Conservation (phyloP, 2,329 filamentous ascomycete species). For the Trichoderma sp. region DNA sequence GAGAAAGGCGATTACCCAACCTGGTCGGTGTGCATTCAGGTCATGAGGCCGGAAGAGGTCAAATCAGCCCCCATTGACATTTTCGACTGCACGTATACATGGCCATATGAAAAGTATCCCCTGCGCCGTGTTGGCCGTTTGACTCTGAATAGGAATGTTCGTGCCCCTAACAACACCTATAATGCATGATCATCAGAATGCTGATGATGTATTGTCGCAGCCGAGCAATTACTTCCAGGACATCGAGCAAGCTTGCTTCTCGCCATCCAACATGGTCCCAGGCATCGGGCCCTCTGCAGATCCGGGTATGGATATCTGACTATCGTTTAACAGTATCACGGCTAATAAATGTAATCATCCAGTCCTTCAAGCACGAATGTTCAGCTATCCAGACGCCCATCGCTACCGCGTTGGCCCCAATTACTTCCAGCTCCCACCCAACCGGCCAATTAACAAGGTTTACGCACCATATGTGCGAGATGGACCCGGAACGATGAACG, state of each 20-base stretch:
- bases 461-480: slow-evolving; percentile 70
- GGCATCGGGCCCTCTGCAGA: slow-evolving; percentile 62
- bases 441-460: slow-evolving; percentile 46
- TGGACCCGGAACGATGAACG: slow-evolving; percentile 66
- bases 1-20: slow-evolving; percentile 56
- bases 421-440: slow-evolving; percentile 63
- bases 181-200: not conserved
- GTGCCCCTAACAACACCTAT: not conserved
- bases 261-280: slow-evolving; percentile 60
- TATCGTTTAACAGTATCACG: not conserved
- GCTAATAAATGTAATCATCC: not conserved
- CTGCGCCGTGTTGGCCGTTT: slow-evolving; percentile 60
- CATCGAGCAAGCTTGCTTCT: slow-evolving; percentile 66
- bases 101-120: slow-evolving; percentile 62
- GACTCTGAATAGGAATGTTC: slow-evolving; percentile 60
- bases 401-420: slow-evolving; percentile 61
- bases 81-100: slow-evolving; percentile 68
- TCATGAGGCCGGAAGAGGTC: slow-evolving; percentile 59
- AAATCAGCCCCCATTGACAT: slow-evolving; percentile 49
- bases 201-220: slow-evolving; percentile 24
- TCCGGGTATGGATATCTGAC: slow-evolving; percentile 33
- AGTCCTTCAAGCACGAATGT: slow-evolving; percentile 58
- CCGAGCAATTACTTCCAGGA: slow-evolving; percentile 66
- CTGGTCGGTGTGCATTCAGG: slow-evolving; percentile 63
- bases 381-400: slow-evolving; percentile 60